These are phyloP conservation scores for Colletotrichum sp. DNA, from an alignment of 2,329 filamentous ascomycete genomes.

Conservation along the genomic window DNA sequence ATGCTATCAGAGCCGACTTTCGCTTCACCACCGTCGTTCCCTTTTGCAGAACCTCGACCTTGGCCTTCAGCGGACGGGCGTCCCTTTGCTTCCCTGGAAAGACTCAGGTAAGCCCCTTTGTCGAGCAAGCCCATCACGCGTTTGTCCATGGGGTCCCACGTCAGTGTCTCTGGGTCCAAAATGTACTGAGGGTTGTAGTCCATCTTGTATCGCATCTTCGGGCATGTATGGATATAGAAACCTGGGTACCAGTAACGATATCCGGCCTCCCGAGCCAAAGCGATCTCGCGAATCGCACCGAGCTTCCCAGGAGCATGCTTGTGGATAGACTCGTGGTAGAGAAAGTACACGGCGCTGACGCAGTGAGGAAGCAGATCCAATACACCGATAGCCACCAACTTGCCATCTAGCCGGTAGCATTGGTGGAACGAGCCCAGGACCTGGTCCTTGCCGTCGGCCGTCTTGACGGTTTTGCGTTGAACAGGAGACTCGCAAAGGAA, in stretches of 20 bases:
- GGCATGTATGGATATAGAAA: conserved; percentile 81
- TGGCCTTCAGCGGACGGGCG: conserved; percentile 28
- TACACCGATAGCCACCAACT: conserved; percentile 77
- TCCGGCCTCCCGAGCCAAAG: conserved; percentile 69
- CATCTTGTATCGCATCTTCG: conserved; percentile 86
- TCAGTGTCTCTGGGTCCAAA: conserved; percentile 69
- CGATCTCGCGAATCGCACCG: conserved; percentile 75
- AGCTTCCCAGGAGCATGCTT: conserved; percentile 76
- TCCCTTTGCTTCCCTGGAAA: conserved; percentile 35
- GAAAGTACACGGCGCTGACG: conserved; percentile 83
- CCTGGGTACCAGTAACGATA: conserved; percentile 82
- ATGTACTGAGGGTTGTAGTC: conserved; percentile 79
- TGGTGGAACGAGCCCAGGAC: conserved; percentile 79
- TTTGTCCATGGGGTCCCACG: conserved; percentile 66
- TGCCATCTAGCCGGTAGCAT: conserved; percentile 79
- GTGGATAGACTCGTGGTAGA: conserved; percentile 79
- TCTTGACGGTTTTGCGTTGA: conserved; percentile 45
- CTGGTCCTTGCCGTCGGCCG: conserved; percentile 55
- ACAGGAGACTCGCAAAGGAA: conserved; percentile 80
- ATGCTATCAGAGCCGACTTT: conserved; percentile 13
- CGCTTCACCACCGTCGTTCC: not conserved
- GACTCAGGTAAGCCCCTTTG: conserved; percentile 60
- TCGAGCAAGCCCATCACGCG: conserved; percentile 56
- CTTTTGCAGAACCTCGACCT: conserved; percentile 12
- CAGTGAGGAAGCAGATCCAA: conserved; percentile 78